Evolutionary conservation across 2,329 filamentous ascomycete species (phyloP), one percentile per base, ranked within the genome.

Genomic region (Trichoderma endophyticum): DNA sequence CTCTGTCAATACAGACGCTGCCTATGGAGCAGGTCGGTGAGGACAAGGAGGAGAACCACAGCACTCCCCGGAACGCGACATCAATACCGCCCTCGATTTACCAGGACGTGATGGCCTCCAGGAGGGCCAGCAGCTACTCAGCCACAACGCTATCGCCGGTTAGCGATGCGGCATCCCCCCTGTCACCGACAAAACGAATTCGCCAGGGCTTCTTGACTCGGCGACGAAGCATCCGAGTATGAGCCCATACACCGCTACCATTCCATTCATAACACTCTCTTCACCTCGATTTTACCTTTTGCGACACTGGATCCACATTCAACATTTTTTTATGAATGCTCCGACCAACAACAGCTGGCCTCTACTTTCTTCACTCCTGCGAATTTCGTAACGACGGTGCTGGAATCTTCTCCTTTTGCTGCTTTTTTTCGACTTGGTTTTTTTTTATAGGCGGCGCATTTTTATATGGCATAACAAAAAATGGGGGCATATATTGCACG

Each of bases 21-120:
- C 72, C 76, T 60, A 80, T 81, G 77, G 80, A 80, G 71, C 79
- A 83, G 72, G 77, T 81, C 39, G 79, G 78, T 34, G 81, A 82
- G 65, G 78, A 79, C 30, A 73, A 77, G 43, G 77, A 78, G 73
- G 78, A 76, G 48, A 57, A 73, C 61, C 59, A 74, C 61, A 48
- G 78, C 51, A 75, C 73, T 28, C 79, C 85, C 67, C 71, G 76
- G 14, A 32, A 24, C 24, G 48, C 32, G 56, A 62, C 60, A 21
- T 62, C 66, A 36, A 59, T 77, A 39, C 74, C 73, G 32, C 79
- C 85, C 30, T n/a, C 76, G 34, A 86, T 82, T 7, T 87, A 86
- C 77, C 83, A 84, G 61, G 84, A 87, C 56, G 84, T 87, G 64
- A 78, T 87, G 57, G 80, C 77, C 74, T 78, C 81, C 0, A 82